Conservation (phyloP, 768 basidiomycete genomes). For the Udeniomyces megalosporus region DNA sequence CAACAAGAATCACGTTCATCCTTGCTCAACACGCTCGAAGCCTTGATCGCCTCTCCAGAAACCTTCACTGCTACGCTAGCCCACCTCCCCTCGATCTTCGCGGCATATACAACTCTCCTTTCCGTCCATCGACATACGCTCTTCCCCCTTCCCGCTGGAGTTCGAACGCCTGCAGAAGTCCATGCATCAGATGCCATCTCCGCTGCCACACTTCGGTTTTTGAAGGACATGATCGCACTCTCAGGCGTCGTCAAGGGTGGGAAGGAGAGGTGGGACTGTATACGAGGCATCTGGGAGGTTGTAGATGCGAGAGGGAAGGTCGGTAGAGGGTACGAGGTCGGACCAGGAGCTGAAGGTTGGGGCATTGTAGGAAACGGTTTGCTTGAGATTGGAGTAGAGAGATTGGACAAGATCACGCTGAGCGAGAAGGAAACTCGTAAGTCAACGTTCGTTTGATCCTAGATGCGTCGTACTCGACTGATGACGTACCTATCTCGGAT, state of each 20-base stretch:
- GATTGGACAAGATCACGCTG: neutral
- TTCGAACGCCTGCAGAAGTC: constrained; percentile 7
- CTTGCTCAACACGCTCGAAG: neutral
- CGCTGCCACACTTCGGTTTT: constrained; percentile 1
- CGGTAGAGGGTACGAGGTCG: constrained; percentile 13
- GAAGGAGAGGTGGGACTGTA: constrained; percentile 5
- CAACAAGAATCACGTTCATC: neutral
- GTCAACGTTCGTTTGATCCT: neutral
- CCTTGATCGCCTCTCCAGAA: neutral
- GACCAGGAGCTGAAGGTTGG: neutral
- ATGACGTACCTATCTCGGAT: neutral
- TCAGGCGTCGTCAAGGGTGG: neutral
- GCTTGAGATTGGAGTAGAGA: neutral
- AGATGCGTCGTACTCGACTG: neutral
- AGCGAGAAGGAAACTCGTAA: neutral
- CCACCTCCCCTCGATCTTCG: constrained; percentile 7
- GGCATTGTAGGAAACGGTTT: neutral
- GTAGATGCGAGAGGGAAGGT: constrained; percentile 13
- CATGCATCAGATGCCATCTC: constrained; percentile 1
- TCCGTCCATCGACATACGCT: constrained; percentile 8
- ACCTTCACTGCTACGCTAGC: neutral
- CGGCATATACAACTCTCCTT: constrained; percentile 2
- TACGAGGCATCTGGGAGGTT: constrained; percentile 4
- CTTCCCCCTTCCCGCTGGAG: neutral
- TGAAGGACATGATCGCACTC: neutral